Conservation (phyloP, 441 rosid genomes). For the Croton setiger region DNA sequence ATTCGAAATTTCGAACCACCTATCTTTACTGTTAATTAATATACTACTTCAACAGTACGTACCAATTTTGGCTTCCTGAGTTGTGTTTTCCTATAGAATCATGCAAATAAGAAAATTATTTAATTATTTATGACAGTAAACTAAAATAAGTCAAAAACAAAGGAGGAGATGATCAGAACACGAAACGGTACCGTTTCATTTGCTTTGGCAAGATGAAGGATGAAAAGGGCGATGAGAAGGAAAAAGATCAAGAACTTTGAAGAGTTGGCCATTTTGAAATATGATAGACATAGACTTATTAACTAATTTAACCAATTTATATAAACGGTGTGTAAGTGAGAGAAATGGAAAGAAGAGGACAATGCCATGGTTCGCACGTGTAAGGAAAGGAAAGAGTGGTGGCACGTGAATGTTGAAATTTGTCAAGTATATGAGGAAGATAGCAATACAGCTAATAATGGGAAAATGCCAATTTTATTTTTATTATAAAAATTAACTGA, state of each 20-base stretch:
- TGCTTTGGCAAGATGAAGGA: slow-evolving; percentile 41
- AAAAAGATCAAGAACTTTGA: slow-evolving; percentile 40
- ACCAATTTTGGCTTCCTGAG: background rate
- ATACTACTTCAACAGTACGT: no score
- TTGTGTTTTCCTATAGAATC: background rate
- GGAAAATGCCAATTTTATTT: background rate
- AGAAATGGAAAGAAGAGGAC: background rate
- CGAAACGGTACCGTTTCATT: slow-evolving; percentile 27
- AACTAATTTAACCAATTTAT: background rate
- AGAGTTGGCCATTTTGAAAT: slow-evolving; percentile 37
- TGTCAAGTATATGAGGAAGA: background rate
- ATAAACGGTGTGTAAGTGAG: background rate
- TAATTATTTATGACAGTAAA: no score
- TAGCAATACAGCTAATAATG: background rate
- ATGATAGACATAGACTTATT: background rate
- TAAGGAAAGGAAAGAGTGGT: background rate
- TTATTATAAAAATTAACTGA: no score
- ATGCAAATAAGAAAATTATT: background rate
- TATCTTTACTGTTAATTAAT: no score
- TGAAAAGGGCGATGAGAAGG: slow-evolving; percentile 42
- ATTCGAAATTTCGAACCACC: no score
- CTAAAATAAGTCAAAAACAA: background rate
- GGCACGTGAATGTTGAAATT: background rate
- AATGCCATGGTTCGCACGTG: background rate
- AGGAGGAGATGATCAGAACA: background rate